Evolutionary conservation across 371 early-diverging fungal genomes (phyloP).

Genomic region (Saksenaea vasiformis): DNA sequence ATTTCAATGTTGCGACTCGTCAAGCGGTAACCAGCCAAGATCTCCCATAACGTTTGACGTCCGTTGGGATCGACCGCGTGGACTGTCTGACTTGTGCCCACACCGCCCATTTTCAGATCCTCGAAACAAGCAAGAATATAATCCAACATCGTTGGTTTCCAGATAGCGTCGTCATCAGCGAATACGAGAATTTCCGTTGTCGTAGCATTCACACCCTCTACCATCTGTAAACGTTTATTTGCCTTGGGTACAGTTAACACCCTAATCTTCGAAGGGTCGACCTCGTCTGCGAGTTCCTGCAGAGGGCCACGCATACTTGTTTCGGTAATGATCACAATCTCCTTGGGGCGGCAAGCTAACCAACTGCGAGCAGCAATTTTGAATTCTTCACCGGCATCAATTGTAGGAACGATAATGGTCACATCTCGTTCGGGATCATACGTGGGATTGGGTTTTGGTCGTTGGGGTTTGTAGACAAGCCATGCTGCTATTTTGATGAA

Average conservation of each 20-base stretch:
- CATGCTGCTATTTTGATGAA: constrained; percentile 58
- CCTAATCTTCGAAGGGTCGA: constrained; percentile 48
- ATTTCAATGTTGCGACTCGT: constrained; percentile 73
- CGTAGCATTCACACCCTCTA: constrained; percentile 65
- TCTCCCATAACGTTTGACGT: constrained; percentile 70
- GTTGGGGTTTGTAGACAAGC: constrained; percentile 48
- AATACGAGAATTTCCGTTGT: constrained; percentile 68
- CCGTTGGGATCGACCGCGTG: constrained; percentile 55
- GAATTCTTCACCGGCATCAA: constrained; percentile 75
- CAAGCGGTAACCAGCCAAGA: constrained; percentile 68
- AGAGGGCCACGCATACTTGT: constrained; percentile 53
- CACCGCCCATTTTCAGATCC: constrained; percentile 72
- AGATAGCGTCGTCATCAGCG: constrained; percentile 76
- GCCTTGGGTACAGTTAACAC: constrained; percentile 58
- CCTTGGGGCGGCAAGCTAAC: constrained; percentile 64
- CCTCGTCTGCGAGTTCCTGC: constrained; percentile 53
- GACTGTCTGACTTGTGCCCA: constrained; percentile 70
- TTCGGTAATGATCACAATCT: constrained; percentile 63
- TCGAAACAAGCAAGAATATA: constrained; percentile 74
- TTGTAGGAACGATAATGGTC: constrained; percentile 72
- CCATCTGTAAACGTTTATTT: constrained; percentile 74
- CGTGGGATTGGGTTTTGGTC: constrained; percentile 52
- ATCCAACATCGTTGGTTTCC: constrained; percentile 61
- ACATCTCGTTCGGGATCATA: constrained; percentile 61
- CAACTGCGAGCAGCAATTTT: constrained; percentile 71